Percentiles rank a stretch among this genome's conserved stretches.
phyloP scores from a whole-genome alignment of 345 rosid genomes.

The Brassica rapa region DNA sequence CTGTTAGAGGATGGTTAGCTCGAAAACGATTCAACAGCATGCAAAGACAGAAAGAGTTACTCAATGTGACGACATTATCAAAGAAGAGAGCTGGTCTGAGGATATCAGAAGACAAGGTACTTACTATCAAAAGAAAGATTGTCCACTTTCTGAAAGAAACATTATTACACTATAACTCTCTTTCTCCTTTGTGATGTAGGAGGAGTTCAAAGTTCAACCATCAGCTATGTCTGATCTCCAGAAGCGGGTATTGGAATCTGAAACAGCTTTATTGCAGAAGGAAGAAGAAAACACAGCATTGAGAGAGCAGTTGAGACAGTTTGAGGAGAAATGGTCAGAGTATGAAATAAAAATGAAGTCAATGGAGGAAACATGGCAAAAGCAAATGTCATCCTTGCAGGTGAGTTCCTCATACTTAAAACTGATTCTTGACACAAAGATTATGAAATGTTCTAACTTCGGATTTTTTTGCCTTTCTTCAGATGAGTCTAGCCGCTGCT shows the following conservation, averaged over 20 bases:
- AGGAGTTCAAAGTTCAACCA: slow-evolving; percentile 58
- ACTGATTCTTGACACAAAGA: background rate
- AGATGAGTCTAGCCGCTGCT: slow-evolving; percentile 84
- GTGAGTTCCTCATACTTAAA: slow-evolving; percentile 34
- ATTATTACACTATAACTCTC: slow-evolving; percentile 1
- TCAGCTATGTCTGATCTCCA: slow-evolving; percentile 69
- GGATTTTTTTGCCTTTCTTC: slow-evolving; percentile 21
- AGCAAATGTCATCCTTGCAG: slow-evolving; percentile 86
- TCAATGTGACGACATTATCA: slow-evolving; percentile 45
- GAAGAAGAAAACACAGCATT: slow-evolving; percentile 81
- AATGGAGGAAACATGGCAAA: slow-evolving; percentile 96
- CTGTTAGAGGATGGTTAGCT: slow-evolving; percentile 82
- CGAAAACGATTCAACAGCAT: slow-evolving; percentile 51
- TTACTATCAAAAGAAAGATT: slow-evolving; percentile 5
- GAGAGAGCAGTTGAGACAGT: slow-evolving; percentile 71
- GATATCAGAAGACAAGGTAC: slow-evolving; percentile 74
- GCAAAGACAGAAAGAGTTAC: slow-evolving; percentile 48
- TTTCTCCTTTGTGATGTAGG: slow-evolving; percentile 47
- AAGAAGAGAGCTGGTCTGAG: slow-evolving; percentile 50
- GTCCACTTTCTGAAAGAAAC: background rate
- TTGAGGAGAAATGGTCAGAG: slow-evolving; percentile 71
- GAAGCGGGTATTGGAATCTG: slow-evolving; percentile 66
- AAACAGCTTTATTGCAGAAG: slow-evolving; percentile 64
- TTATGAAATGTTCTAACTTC: slow-evolving; percentile 10
- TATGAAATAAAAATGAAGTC: slow-evolving; percentile 87